A percentile compares a stretch with the other conserved stretches of the same genome.
These are phyloP conservation scores for Pleurotus salmoneostramineus DNA, from an alignment of 768 basidiomycete species.

Conservation along the genomic window DNA sequence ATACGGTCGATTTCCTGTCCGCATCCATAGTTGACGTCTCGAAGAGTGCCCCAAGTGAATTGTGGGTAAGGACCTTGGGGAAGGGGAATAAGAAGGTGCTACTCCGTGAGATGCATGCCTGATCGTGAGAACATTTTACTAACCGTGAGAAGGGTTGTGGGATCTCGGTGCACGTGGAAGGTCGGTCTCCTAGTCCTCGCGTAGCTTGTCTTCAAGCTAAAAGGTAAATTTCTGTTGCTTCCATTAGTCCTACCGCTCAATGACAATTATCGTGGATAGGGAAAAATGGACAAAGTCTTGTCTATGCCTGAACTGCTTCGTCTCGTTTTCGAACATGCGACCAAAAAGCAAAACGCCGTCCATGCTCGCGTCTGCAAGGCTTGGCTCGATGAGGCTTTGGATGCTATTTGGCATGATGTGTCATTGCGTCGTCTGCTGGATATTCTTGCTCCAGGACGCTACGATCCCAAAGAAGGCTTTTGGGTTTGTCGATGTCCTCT, in stretches of 20 bases:
- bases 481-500: too few species aligned
- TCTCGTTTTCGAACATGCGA: background rate
- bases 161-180: background rate
- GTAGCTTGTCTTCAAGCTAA: too few species aligned
- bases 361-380: background rate
- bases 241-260: too few species aligned
- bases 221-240: too few species aligned
- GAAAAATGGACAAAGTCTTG: background rate
- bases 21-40: constrained; percentile 50
- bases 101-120: background rate
- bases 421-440: background rate
- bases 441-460: background rate
- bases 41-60: background rate
- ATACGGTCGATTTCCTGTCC: constrained; percentile 75
- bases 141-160: background rate
- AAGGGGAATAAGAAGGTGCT: background rate
- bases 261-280: too few species aligned
- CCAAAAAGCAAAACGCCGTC: background rate
- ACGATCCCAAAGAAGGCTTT: too few species aligned
- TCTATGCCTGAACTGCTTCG: background rate
- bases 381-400: background rate
- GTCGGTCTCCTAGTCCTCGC: too few species aligned
- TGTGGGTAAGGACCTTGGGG: background rate
- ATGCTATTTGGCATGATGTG: background rate
- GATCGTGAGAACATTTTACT: background rate